Base-by-base conservation (phyloP, 2,329 filamentous ascomycete genomes). In the Herpomyces periplanetae region DNA sequence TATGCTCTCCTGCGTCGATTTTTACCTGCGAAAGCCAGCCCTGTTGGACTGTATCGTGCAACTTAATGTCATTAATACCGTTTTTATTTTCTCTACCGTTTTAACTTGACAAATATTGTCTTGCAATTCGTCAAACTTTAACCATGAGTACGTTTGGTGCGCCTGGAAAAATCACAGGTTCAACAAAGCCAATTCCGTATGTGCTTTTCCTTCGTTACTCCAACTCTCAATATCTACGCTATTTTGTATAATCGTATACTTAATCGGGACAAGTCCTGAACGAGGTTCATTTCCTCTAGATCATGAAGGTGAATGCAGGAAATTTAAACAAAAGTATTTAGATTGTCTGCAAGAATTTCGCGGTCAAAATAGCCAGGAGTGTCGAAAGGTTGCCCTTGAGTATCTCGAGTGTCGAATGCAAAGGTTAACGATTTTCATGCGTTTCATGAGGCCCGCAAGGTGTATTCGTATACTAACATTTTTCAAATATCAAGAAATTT, bases 401-500 rank as follows among this genome's bases (percentile, higher is more conserved):
- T 96, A 96, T 37, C 45, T 96, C 20, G 45, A 55, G 19, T 96
- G 80, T 39, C 57, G 80, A 18, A 96, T 96, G 80, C 75, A 91
- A 29, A 56, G 60, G 71, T 85, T n/a, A n/a, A n/a, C n/a, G n/a
- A n/a, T n/a, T n/a, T n/a, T n/a, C n/a, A n/a, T n/a, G n/a, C n/a
- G n/a, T n/a, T n/a, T n/a, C n/a, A n/a, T n/a, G n/a, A n/a, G n/a
- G n/a, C n/a, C n/a, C n/a, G n/a, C n/a, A n/a, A n/a, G n/a, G n/a
- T n/a, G n/a, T n/a, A n/a, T n/a, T n/a, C n/a, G n/a, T n/a, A n/a
- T n/a, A n/a, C n/a, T n/a, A n/a, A n/a, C n/a, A n/a, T n/a, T n/a
- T n/a, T n/a, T n/a, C n/a, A n/a, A n/a, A n/a, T n/a, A n/a, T n/a
- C n/a, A n/a, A n/a, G n/a, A n/a, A n/a, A n/a, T n/a, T n/a, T n/a